Evolutionary conservation across 1,284 basidiomycete species (phyloP), one percentile per base, ranked within the genome.

Genomic region (Chondrostereum purpureum): DNA sequence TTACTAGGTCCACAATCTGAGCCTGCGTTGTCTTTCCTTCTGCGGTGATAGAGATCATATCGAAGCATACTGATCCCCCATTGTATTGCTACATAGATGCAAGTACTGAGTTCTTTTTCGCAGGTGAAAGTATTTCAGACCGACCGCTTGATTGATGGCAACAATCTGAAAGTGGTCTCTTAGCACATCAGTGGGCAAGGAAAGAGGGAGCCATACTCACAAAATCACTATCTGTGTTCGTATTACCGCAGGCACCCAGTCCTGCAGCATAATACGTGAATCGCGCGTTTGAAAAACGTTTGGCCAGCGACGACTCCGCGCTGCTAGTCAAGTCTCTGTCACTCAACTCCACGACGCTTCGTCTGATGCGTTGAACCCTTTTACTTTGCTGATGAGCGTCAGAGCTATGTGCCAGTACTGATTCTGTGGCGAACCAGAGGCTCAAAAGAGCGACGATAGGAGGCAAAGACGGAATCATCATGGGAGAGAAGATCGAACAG

Each of bases 1-100:
- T n/a, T n/a, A n/a, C n/a, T n/a, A n/a, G n/a, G 62, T 92, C 91
- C 55, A 74, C 73, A 52, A 94, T 79, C 27, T 66, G 67, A 2
- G 89, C 90, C 22, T 64, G 58, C 20, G 75, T 64, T 5, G 75
- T 74, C 62, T 81, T 82, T 47, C 83, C 84, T 27, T 69, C 64
- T 60, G 73, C 78, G 3, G 68, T 68, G 54, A 93, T 87, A 31
- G 79, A 78, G 57, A 93, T 82, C 31, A 57, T 58, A 58, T 80
- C 58, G 58, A 78, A 80, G 62, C 91, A 92, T 41, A 77, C 45
- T 5, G 74, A 65, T n/a, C 78, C 77, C 13, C 16, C 16, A 39
- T 39, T n/a, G n/a, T n/a, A n/a, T n/a, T n/a, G n/a, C n/a, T n/a
- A n/a, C n/a, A n/a, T n/a, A n/a, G n/a, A n/a, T n/a, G n/a, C n/a